phyloP scores from a whole-genome alignment of 768 basidiomycete species.

The Neoboletus magnificus region DNA sequence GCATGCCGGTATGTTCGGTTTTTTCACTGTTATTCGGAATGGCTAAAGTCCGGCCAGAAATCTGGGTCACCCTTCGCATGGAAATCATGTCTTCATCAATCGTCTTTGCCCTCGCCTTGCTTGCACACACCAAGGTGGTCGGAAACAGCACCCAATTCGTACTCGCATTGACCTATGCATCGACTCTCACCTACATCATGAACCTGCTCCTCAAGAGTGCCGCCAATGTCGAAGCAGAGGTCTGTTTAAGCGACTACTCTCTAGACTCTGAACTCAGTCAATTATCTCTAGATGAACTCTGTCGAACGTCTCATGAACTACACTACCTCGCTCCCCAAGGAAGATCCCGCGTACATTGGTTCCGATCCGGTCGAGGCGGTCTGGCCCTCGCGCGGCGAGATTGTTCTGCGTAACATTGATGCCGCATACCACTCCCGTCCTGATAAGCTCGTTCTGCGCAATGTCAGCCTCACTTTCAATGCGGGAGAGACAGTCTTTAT shows the following conservation, averaged over 20 bases:
- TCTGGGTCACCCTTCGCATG: constrained; percentile 32
- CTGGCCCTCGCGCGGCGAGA: constrained; percentile 51
- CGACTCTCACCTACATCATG: constrained; percentile 25
- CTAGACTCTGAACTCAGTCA: not conserved
- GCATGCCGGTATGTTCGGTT: constrained; percentile 21
- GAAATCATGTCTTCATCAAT: constrained; percentile 27
- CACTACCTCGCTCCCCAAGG: constrained; percentile 21
- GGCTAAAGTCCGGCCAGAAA: constrained; percentile 19
- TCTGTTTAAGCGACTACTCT: not conserved
- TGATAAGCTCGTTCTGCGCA: constrained; percentile 52
- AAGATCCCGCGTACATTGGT: constrained; percentile 19
- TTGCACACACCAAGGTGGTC: constrained; percentile 26
- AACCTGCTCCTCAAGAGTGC: constrained; percentile 27
- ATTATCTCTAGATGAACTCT: constrained; percentile 22
- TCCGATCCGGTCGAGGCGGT: constrained; percentile 19
- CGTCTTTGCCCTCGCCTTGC: constrained; percentile 25
- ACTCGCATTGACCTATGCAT: constrained; percentile 30
- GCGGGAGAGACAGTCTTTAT: constrained; percentile 72
- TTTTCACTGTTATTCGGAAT: not conserved
- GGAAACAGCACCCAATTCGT: constrained; percentile 24
- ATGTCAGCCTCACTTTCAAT: constrained; percentile 64
- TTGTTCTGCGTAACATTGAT: constrained; percentile 55
- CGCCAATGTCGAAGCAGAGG: constrained; percentile 29
- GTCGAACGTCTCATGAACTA: constrained; percentile 30
- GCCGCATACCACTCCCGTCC: constrained; percentile 75